These are phyloP conservation scores for Tolypocladium cylindrosporum DNA, from an alignment of 2,329 filamentous ascomycete genomes.

Conservation along the genomic window DNA sequence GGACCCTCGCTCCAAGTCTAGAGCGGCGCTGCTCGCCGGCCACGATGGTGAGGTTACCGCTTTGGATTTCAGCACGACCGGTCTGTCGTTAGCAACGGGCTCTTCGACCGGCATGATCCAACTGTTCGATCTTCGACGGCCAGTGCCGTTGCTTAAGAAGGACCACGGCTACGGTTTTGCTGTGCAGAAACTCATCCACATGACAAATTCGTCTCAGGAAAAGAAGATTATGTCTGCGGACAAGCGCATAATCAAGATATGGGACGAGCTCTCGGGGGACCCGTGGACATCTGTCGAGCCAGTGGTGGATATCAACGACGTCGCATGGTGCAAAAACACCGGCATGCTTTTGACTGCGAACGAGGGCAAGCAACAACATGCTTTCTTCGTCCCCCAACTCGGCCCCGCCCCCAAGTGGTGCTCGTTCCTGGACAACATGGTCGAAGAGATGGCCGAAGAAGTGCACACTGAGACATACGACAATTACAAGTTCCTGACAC, in stretches of 20 bases:
- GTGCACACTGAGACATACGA: slow-evolving; percentile 78
- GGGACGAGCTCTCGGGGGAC: slow-evolving; percentile 72
- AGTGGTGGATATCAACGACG: slow-evolving; percentile 85
- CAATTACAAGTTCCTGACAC: slow-evolving; percentile 96
- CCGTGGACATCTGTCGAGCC: slow-evolving; percentile 97
- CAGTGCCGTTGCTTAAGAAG: slow-evolving; percentile 76
- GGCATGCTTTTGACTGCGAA: slow-evolving; percentile 97
- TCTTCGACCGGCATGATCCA: slow-evolving; percentile 82
- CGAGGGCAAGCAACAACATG: slow-evolving; percentile 88
- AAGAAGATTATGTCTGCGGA: slow-evolving; percentile 88
- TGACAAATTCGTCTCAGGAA: slow-evolving; percentile 63
- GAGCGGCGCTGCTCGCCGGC: slow-evolving; percentile 65
- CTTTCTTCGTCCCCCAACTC: slow-evolving; percentile 89
- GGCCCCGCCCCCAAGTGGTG: slow-evolving; percentile 94
- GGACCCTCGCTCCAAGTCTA: slow-evolving; percentile 76
- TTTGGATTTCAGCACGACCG: slow-evolving; percentile 74
- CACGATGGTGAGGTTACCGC: slow-evolving; percentile 72
- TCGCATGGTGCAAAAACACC: slow-evolving; percentile 83
- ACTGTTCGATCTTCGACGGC: slow-evolving; percentile 85
- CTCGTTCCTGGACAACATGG: slow-evolving; percentile 90
- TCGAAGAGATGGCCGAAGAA: slow-evolving; percentile 96
- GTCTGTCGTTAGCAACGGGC: slow-evolving; percentile 76
- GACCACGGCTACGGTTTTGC: slow-evolving; percentile 94
- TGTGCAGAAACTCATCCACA: slow-evolving; percentile 71
- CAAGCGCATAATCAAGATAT: slow-evolving; percentile 94